Evolutionary conservation across 2,329 filamentous ascomycete genomes (phyloP), one percentile per base, ranked within the genome.

Genomic region (Fonsecaea pedrosoi): DNA sequence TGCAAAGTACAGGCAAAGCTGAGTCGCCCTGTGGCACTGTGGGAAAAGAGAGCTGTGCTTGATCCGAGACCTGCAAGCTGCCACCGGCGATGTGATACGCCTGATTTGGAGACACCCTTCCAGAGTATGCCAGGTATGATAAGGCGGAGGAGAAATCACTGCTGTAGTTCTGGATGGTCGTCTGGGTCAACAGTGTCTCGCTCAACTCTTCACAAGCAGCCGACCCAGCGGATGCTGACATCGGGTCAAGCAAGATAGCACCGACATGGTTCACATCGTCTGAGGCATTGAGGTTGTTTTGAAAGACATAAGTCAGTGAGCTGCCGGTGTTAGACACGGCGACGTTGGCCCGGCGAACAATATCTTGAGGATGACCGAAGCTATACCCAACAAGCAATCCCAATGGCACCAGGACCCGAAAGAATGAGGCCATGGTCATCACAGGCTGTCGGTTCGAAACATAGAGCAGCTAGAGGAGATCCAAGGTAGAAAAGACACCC

Each of bases 211-310:
- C 75, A 69, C 84, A 86, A n/a, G 81, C 82, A 38, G 77, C 73
- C 0, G 74, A 74, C 32, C 79, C 83, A 56, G 77, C 74, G 18
- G 74, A 71, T 45, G 77, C 75, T 6, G 75, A 71, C 57, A 81
- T 74, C 3, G 80, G 75, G 62, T 84, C 83, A 50, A 86, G 75
- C 7, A 86, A 74, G 53, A 86, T 80, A 2, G 83, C 83, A 10
- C 83, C 81, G 18, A 83, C 76, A 71, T 86, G 84, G 68, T 85
- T 85, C 32, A 73, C 76, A 74, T 85, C 82, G 67, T 86, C 84
- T 0, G 82, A 82, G 7, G 76, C 78, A 71, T 86, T 86, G 30
- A 86, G 76, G 48, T 85, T 85, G 74, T 86, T 86, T 71, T 85
- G 83, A 66, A 83, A 86, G 8, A 85, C 72, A 6, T 85, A 75